A percentile compares a stretch with the other conserved stretches of the same genome.
These are phyloP conservation scores for Tetracladium setigerum DNA, from an alignment of 495 filamentous ascomycete genomes.

Conservation along the genomic window DNA sequence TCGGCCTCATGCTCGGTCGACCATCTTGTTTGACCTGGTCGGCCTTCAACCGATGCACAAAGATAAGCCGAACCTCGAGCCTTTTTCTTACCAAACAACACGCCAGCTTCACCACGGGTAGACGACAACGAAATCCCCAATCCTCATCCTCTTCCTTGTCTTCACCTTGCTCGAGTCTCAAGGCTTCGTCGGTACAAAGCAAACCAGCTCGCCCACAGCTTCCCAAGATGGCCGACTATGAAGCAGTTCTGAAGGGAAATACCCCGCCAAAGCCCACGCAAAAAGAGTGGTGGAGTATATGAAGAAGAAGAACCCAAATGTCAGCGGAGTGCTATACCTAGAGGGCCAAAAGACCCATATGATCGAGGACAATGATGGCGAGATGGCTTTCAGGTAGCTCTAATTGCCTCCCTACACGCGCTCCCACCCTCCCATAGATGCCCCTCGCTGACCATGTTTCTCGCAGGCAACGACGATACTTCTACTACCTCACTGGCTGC, in stretches of 20 bases:
- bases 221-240: slow-evolving; percentile 17
- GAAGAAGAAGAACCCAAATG: slow-evolving; percentile 46
- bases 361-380: slow-evolving; percentile 77
- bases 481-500: slow-evolving; percentile 59
- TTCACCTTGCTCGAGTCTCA: neutral
- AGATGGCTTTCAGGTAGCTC: slow-evolving; percentile 64
- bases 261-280: slow-evolving; percentile 91
- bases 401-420: neutral
- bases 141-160: neutral
- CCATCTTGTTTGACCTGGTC: too few relatives aligned
- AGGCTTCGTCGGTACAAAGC: too few relatives aligned
- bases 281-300: slow-evolving; percentile 74
- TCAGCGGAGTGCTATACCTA: slow-evolving; percentile 69
- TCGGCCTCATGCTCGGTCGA: too few relatives aligned
- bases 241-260: slow-evolving; percentile 62
- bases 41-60: neutral
- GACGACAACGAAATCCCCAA: too few relatives aligned
- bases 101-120: too few relatives aligned
- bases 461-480: slow-evolving; percentile 63
- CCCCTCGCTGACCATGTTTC: too few relatives aligned
- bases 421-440: too few relatives aligned
- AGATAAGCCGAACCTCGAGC: neutral
- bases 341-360: slow-evolving; percentile 74
- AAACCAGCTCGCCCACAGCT: neutral
- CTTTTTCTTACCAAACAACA: neutral